phyloP scores from a whole-genome alignment of 345 rosid species.

The Iberis pinnata region DNA sequence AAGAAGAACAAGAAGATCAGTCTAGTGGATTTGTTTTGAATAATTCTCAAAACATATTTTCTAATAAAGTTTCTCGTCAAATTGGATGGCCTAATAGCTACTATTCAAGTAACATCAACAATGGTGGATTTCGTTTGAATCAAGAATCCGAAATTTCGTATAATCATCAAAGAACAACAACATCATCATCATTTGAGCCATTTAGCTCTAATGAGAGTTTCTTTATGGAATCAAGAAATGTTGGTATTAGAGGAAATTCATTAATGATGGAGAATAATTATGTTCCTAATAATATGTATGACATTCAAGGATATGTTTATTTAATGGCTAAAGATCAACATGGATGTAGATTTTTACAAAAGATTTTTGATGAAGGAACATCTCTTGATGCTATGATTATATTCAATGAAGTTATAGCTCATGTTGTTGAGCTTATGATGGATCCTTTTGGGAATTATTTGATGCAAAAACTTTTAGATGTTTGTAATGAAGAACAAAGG shows the following conservation, averaged over 20 bases:
- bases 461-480: slow-evolving; percentile 48
- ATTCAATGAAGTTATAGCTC: slow-evolving; percentile 42
- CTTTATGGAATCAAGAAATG: slow-evolving; percentile 23
- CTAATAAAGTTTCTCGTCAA: no score
- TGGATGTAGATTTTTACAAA: slow-evolving; percentile 53
- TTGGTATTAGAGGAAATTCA: slow-evolving; percentile 11
- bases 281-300: slow-evolving; percentile 31
- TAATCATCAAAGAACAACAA: slow-evolving; percentile 7
- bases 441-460: slow-evolving; percentile 54
- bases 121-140: no score
- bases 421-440: slow-evolving; percentile 50
- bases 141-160: neutral
- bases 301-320: slow-evolving; percentile 37
- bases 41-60: no score
- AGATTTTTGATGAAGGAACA: slow-evolving; percentile 44
- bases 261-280: neutral
- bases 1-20: neutral
- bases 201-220: slow-evolving; percentile 30
- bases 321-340: slow-evolving; percentile 49
- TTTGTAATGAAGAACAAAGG: slow-evolving; percentile 50
- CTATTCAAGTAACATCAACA: no score
- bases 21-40: no score
- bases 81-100: no score
- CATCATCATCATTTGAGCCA: slow-evolving; percentile 13
- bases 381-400: slow-evolving; percentile 35